Evolutionary conservation across 2,329 filamentous ascomycete species (phyloP), one percentile per base, ranked within the genome.

Genomic region (Fusarium hostae): DNA sequence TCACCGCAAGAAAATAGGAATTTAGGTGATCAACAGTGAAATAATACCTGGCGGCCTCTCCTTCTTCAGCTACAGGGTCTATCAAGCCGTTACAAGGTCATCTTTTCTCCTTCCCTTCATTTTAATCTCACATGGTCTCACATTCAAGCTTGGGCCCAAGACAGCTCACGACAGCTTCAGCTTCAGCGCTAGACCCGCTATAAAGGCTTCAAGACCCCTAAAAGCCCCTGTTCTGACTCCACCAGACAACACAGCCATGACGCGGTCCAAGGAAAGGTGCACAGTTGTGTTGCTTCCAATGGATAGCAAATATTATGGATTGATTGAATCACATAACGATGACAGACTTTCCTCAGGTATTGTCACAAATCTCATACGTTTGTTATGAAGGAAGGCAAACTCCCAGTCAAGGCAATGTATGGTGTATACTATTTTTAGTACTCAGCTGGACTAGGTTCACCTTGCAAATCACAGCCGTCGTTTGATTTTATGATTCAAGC

Each of bases 151-250:
- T 20, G 40, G 39, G 45, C 59, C 61, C 32, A 54, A 28, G 43
- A 26, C 43, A 63, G 32, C 60, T 59, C 63, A 66, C 35, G 45
- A 66, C 52, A 66, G 54, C 63, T 66, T 66, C 52, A 66, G 62
- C 62, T 66, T 66, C 63, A 66, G 62, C 39, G 54, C 28, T 28
- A 37, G 54, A 28, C 62, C 54, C 54, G 30, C 63, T 66, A 39
- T 32, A 66, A 28, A 51, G 62, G 52, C 62, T 34, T 40, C 28
- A 43, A 32, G 52, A 45, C 37, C 52, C 62, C 54, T 66, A 43
- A 26, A 32, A 15, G 45, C n/a, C 54, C 60, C 54, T 47, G 54
- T 13, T 13, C 18, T 24, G 30, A 13, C 54, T 32, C 63, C 63
- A 66, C 62, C 59, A 45, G 54, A 61, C 62, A 66, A 51, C 63